Evolutionary conservation across 1,284 basidiomycete genomes (phyloP).

Genomic region (Chalciporus sp.): DNA sequence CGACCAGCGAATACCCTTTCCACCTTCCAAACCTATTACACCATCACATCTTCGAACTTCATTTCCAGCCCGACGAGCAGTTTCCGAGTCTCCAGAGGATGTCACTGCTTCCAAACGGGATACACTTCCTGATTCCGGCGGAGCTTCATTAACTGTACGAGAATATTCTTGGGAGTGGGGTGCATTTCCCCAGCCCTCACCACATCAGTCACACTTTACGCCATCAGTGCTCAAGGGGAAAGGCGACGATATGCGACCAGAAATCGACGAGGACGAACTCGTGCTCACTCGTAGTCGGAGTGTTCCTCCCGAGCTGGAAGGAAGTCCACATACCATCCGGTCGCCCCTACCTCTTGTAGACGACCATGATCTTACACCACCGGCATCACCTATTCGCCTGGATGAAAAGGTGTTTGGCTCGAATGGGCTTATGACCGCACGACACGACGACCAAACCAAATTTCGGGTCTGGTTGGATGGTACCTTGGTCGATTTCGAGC

Average conservation of each 20-base stretch:
- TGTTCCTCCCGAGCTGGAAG: conserved; percentile 55
- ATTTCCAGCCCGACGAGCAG: conserved; percentile 25
- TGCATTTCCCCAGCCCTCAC: conserved; percentile 78
- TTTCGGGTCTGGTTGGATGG: conserved; percentile 62
- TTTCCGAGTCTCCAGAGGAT: conserved; percentile 30
- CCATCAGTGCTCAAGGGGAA: conserved; percentile 31
- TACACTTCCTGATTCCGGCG: conserved; percentile 4
- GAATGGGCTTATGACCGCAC: conserved; percentile 54
- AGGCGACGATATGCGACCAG: conserved; percentile 17
- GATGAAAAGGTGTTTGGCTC: conserved; percentile 41
- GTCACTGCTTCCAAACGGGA: conserved; percentile 9
- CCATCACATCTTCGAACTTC: conserved; percentile 28
- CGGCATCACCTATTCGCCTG: not conserved
- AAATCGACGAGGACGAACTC: conserved; percentile 30
- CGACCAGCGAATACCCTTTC: conserved; percentile 24
- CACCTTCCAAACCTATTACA: conserved; percentile 13
- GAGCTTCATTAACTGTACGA: conserved; percentile 36
- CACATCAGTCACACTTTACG: conserved; percentile 55
- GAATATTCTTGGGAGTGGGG: conserved; percentile 89
- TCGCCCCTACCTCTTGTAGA: conserved; percentile 38
- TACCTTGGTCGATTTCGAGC: conserved; percentile 57
- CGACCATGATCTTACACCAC: conserved; percentile 27
- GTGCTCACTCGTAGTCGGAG: conserved; percentile 48
- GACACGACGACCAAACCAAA: conserved; percentile 50
- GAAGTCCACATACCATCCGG: conserved; percentile 38